Percentiles rank a stretch among this genome's conserved stretches.
Evolutionary conservation across 1,284 basidiomycete species (phyloP).

Genomic region (Moesziomyces sp.): DNA sequence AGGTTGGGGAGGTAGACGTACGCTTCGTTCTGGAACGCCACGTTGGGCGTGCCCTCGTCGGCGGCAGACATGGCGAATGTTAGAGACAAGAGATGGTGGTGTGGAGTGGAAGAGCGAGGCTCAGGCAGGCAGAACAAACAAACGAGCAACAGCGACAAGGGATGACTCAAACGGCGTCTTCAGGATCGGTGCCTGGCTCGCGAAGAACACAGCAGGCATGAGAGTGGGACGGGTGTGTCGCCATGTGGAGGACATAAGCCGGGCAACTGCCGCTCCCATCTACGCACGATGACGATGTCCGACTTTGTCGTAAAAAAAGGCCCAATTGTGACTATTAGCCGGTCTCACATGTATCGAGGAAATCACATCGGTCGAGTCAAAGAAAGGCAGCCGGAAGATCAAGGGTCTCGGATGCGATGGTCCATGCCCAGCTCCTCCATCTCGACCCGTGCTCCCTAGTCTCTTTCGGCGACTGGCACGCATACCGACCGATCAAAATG

Average conservation of each 20-base stretch:
- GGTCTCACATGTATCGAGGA: background rate
- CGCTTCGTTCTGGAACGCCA: slow-evolving; percentile 52
- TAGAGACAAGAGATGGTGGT: background rate
- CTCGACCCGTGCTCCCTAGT: background rate
- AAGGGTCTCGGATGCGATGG: slow-evolving; percentile 1
- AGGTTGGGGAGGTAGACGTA: slow-evolving; percentile 8
- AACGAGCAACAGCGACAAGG: too few species aligned
- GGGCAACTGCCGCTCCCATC: background rate
- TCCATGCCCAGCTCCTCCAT: slow-evolving; percentile 5
- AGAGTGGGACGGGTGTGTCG: background rate
- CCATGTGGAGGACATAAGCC: slow-evolving; percentile 16
- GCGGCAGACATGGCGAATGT: slow-evolving; percentile 22
- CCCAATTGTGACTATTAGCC: too few species aligned
- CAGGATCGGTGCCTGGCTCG: background rate
- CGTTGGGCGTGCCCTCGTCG: slow-evolving; percentile 42
- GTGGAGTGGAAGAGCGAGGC: background rate
- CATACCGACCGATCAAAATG: slow-evolving; percentile 13
- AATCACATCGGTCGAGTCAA: background rate
- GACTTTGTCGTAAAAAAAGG: too few species aligned
- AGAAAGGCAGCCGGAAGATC: slow-evolving; percentile 2
- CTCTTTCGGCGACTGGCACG: background rate
- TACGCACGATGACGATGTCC: background rate
- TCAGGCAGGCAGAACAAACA: background rate
- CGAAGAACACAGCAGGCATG: background rate
- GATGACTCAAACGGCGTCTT: background rate